These are phyloP conservation scores for Penstemon newberryi DNA, from an alignment of 257 asterid species.

Conservation along the genomic window DNA sequence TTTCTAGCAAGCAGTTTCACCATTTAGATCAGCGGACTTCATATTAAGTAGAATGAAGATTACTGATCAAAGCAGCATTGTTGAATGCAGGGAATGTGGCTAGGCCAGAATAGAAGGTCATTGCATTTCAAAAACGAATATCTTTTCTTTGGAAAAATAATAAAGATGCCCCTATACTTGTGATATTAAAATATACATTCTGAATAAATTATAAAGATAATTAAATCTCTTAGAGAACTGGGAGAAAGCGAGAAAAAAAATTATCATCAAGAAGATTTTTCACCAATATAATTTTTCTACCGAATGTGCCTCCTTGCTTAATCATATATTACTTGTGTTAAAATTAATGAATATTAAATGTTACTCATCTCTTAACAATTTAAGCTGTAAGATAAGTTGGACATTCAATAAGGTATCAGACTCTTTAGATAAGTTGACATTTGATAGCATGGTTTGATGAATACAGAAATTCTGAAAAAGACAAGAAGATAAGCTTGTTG, in stretches of 20 bases:
- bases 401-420: no score
- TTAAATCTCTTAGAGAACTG: neutral
- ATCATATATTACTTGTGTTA: neutral
- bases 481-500: slow-evolving; percentile 24
- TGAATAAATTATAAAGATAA: slow-evolving; percentile 7
- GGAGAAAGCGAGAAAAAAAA: neutral
- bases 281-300: neutral
- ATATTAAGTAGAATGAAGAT: neutral
- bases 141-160: neutral
- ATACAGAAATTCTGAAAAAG: slow-evolving; percentile 10
- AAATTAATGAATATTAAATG: no score
- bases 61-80: neutral
- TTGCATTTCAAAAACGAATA: slow-evolving; percentile 13
- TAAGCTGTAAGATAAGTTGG: no score
- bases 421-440: no score
- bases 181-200: slow-evolving; percentile 7
- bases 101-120: neutral
- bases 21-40: neutral
- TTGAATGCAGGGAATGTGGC: neutral
- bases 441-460: no score
- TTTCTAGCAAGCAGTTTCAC: neutral
- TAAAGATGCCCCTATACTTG: neutral
- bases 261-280: neutral
- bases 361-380: no score
- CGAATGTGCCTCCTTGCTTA: slow-evolving; percentile 21